Base-by-base conservation (phyloP, 2,329 filamentous ascomycete genomes). In the Myotisia sp. region DNA sequence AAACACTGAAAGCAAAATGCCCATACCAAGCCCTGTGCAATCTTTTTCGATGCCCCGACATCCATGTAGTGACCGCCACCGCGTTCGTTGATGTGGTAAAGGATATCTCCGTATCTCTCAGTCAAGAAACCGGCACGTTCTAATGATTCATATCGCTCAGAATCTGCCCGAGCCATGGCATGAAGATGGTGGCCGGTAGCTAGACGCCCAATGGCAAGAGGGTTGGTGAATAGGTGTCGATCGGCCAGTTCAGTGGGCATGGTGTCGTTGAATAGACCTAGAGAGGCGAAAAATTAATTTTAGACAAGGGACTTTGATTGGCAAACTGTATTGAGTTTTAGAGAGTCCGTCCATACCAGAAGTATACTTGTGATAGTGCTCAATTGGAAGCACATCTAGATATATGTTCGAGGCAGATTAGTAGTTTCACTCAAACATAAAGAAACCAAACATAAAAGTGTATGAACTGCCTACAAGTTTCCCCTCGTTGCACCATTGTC, bases 31-130 rank as follows among this genome's bases (percentile, higher is more conserved):
- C 62, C 59, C 4, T 59, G 49, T 6, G 57, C 47, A 26, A 67
- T 64, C 32, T 60, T 51, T 18, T 50, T 49, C 1, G 52, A 60
- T 3, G 53, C 54, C 1, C 64, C 64, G 16, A 64, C 57, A 37
- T 67, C 63, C 31, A 67, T 56, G 40, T 65, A 66, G 42, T 67
- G 62, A 0, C 64, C 62, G 3, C 64, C 64, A 19, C 56, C 51
- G 2, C 60, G 54, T 30, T 62, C 55, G 37, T 51, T 56, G 19
- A 65, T 50, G 34, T 60, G 55, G 22, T 45, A 48, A 31, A 51
- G 48, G 14, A 58, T 43, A 48, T 60, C 47, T 36, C 47, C 46
- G 47, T 53, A 44, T 34, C 59, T 40, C 35, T 65, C 59, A 4
- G 59, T 30, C 13, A 47, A 49, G 44, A 67, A 67, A 1, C 64